Percentiles rank a stretch among this genome's conserved stretches.
phyloP scores from a whole-genome alignment of 2,329 filamentous ascomycete genomes.

The Zasmidium cellare region DNA sequence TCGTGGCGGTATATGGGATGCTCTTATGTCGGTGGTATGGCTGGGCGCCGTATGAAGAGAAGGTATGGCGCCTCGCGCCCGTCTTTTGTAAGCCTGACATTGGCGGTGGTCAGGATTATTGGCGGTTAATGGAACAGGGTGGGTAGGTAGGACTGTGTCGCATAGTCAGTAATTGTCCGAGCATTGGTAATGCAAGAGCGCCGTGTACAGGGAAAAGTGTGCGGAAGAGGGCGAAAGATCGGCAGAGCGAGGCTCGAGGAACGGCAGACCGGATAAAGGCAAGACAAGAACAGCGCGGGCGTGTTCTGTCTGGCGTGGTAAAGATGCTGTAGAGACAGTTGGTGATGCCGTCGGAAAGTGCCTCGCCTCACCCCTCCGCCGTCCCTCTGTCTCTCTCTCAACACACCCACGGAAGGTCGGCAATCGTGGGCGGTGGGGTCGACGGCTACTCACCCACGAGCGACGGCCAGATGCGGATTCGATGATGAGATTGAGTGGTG shows the following conservation, averaged over 20 bases:
- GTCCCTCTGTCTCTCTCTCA: not conserved
- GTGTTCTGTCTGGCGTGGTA: too few species aligned
- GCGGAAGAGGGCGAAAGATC: not conserved
- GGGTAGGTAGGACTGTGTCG: not conserved
- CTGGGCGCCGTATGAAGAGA: conserved; percentile 27
- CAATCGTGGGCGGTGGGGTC: not conserved
- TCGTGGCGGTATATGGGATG: conserved; percentile 45
- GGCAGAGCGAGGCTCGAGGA: not conserved
- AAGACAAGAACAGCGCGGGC: not conserved
- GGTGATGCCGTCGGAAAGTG: not conserved
- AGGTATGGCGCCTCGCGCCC: conserved; percentile 30
- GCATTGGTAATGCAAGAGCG: conserved; percentile 10
- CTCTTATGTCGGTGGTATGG: conserved; percentile 34
- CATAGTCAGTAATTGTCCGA: conserved; percentile 15
- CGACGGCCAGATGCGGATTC: too few species aligned
- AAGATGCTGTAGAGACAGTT: too few species aligned
- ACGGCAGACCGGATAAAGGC: not conserved
- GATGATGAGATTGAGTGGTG: too few species aligned
- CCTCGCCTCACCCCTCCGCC: not conserved
- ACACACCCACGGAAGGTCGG: not conserved
- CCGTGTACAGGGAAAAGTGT: not conserved
- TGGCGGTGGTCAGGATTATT: conserved; percentile 2
- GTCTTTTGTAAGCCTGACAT: conserved; percentile 21
- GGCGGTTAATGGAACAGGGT: not conserved
- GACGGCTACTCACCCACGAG: not conserved